These are phyloP conservation scores for Nicotiana attenuata DNA, from an alignment of 257 asterid genomes.

Conservation along the genomic window DNA sequence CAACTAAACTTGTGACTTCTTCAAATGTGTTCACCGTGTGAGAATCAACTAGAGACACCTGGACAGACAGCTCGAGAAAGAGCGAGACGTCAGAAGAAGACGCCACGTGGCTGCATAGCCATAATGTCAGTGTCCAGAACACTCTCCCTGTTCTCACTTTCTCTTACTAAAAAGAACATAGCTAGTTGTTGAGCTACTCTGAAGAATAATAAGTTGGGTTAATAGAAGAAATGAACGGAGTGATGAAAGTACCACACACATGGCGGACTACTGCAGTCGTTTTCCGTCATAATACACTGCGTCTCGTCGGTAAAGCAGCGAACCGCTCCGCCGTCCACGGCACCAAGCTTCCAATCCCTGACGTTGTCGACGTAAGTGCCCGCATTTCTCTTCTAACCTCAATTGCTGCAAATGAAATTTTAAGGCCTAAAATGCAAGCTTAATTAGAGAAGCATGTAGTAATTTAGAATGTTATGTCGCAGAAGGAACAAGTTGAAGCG, in stretches of 20 bases:
- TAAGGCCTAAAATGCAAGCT: not conserved
- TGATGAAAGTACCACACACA: not conserved
- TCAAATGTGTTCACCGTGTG: not conserved
- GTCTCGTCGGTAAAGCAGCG: slow-evolving; percentile 41
- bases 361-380: slow-evolving; percentile 27
- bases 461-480: not conserved
- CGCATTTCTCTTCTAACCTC: not conserved
- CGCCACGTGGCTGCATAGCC: not conserved
- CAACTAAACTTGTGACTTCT: not conserved
- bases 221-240: not conserved
- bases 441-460: not conserved
- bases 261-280: not conserved
- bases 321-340: slow-evolving; percentile 68
- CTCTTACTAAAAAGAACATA: not conserved
- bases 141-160: not conserved
- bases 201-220: not conserved
- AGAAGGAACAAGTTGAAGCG: slow-evolving; percentile 32
- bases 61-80: not conserved
- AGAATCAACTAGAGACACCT: not conserved
- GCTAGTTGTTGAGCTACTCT: not conserved
- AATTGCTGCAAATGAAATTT: not conserved
- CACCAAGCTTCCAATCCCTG: slow-evolving; percentile 47
- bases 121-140: not conserved
- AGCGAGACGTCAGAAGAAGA: not conserved
- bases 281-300: slow-evolving; percentile 17